Conservation (phyloP, 2,329 filamentous ascomycete genomes). For the Colletotrichum agaves region DNA sequence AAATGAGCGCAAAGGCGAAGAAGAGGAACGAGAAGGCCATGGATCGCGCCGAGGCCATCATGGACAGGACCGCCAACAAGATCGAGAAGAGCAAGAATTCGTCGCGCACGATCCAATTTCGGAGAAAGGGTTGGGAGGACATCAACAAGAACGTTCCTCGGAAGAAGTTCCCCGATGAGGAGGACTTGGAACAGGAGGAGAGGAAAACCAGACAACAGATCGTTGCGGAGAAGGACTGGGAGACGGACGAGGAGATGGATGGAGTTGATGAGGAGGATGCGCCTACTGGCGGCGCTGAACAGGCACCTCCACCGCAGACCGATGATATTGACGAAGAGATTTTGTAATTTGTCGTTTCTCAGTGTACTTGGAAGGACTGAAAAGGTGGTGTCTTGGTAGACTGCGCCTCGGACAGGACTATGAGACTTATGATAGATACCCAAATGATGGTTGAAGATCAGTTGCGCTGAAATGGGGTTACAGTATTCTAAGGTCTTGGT, state of each 20-base stretch:
- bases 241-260: conserved; percentile 51
- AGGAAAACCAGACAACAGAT: conserved; percentile 37
- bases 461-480: no score
- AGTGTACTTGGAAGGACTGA: conserved; percentile 3
- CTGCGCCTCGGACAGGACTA: conserved; percentile 26
- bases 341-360: conserved; percentile 22
- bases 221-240: conserved; percentile 41
- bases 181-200: conserved; percentile 40
- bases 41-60: conserved; percentile 68
- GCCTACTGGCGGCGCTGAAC: not conserved
- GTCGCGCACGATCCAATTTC: conserved; percentile 57
- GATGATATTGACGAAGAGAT: conserved; percentile 38
- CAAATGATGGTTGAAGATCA: conserved; percentile 29
- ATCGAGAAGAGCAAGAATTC: conserved; percentile 64
- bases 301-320: not conserved
- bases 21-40: conserved; percentile 66
- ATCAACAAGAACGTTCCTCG: conserved; percentile 56
- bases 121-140: conserved; percentile 68
- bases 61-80: conserved; percentile 68
- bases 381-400: conserved; percentile 16
- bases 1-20: conserved; percentile 65
- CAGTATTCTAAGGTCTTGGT: no score
- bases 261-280: conserved; percentile 38
- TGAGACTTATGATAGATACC: conserved; percentile 38
- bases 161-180: conserved; percentile 39